phyloP scores from a whole-genome alignment of 306 rosid species.

The Fagus sylvatica region DNA sequence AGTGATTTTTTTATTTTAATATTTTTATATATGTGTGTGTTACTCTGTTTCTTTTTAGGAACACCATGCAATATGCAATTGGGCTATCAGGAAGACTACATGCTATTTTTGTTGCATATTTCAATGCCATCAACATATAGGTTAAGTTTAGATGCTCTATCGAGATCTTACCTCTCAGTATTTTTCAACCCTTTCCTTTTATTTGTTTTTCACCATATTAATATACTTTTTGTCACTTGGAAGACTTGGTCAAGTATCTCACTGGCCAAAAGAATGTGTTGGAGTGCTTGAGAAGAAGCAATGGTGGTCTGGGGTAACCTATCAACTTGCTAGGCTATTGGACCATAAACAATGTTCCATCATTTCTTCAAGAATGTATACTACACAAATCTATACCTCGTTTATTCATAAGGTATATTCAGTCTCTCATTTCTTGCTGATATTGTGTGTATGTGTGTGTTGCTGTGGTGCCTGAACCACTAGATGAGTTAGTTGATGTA shows the following conservation, averaged over 20 bases:
- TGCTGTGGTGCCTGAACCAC: neutral
- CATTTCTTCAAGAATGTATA: neutral
- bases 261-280: conserved; percentile 66
- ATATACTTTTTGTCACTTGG: conserved; percentile 9
- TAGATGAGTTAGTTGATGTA: neutral
- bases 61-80: neutral
- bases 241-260: conserved; percentile 76
- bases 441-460: neutral
- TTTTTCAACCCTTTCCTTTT: neutral
- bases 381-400: neutral
- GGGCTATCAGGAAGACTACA: conserved; percentile 3
- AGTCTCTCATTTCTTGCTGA: neutral
- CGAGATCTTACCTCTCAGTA: conserved; percentile 3
- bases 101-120: neutral
- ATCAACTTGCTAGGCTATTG: neutral
- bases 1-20: neutral
- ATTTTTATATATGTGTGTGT: neutral
- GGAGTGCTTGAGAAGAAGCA: conserved; percentile 52
- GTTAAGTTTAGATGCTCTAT: neutral
- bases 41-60: neutral
- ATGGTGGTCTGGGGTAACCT: conserved; percentile 26
- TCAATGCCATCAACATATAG: conserved; percentile 1
- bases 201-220: neutral
- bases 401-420: neutral
- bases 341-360: neutral